These are phyloP conservation scores for Pichia sp. DNA, from an alignment of 1,139 yeast genomes.

Conservation along the genomic window DNA sequence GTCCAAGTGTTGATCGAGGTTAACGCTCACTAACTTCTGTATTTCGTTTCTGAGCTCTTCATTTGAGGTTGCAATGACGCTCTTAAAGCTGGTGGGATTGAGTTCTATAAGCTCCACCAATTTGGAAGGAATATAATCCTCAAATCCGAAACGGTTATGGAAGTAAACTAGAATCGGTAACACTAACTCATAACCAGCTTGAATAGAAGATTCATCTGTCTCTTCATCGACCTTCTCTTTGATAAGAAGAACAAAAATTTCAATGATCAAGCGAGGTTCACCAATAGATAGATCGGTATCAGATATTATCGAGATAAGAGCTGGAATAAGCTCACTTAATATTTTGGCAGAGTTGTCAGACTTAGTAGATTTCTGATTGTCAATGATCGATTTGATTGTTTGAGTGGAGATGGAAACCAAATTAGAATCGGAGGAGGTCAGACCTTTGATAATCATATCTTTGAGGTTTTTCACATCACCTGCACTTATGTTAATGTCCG, in stretches of 20 bases:
- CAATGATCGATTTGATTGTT: slow-evolving; percentile 50
- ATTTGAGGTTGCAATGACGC: slow-evolving; percentile 16
- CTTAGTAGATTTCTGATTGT: slow-evolving; percentile 15
- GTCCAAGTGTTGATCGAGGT: not conserved
- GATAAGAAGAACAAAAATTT: slow-evolving; percentile 44
- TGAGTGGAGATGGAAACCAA: slow-evolving; percentile 43
- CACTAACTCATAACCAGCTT: slow-evolving; percentile 35
- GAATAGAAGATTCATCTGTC: slow-evolving; percentile 18
- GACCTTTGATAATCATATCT: slow-evolving; percentile 33
- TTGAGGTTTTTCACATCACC: slow-evolving; percentile 33
- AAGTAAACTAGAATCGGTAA: slow-evolving; percentile 46
- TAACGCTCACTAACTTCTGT: slow-evolving; percentile 29
- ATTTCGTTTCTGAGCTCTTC: slow-evolving; percentile 34
- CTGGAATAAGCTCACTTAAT: slow-evolving; percentile 35
- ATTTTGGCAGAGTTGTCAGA: slow-evolving; percentile 3
- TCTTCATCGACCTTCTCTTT: slow-evolving; percentile 10
- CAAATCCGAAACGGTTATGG: slow-evolving; percentile 25
- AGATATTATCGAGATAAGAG: slow-evolving; percentile 26
- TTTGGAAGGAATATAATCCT: slow-evolving; percentile 42
- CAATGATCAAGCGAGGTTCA: slow-evolving; percentile 43
- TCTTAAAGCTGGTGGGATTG: slow-evolving; percentile 48
- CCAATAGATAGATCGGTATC: slow-evolving; percentile 16
- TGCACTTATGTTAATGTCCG: slow-evolving; percentile 28
- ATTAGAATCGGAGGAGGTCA: slow-evolving; percentile 27
- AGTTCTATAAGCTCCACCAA: slow-evolving; percentile 44